phyloP scores from a whole-genome alignment of 805 yeast genomes.

The Cyberlindnera mississippiensis region DNA sequence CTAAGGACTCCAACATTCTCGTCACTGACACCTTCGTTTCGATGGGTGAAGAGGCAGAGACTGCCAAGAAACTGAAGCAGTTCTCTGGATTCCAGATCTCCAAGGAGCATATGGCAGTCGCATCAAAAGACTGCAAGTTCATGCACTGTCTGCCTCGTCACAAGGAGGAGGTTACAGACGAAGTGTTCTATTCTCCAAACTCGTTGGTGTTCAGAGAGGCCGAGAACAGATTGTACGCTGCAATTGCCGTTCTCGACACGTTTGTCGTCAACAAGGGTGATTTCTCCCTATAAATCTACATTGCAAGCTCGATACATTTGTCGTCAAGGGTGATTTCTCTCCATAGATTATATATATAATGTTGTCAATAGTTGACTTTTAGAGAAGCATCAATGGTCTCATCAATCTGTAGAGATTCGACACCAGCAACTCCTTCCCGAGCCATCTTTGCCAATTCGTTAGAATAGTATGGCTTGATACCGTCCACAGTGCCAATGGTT shows the following conservation, averaged over 20 bases:
- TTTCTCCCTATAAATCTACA: constrained; percentile 24
- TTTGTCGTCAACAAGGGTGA: constrained; percentile 84
- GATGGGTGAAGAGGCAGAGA: constrained; percentile 94
- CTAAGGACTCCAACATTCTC: constrained; percentile 68
- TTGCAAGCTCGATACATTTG: constrained; percentile 52
- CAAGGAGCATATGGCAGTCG: constrained; percentile 51
- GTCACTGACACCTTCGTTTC: constrained; percentile 98
- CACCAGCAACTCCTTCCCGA: constrained; percentile 6
- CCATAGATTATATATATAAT: neutral
- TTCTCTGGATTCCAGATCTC: constrained; percentile 87
- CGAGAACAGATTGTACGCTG: constrained; percentile 94
- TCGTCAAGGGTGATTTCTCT: constrained; percentile 65
- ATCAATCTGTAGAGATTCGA: constrained; percentile 13
- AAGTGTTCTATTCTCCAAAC: constrained; percentile 77
- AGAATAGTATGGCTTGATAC: constrained; percentile 49
- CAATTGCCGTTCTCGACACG: constrained; percentile 88
- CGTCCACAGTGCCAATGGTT: constrained; percentile 60
- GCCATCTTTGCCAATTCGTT: constrained; percentile 35
- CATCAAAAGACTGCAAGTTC: constrained; percentile 77
- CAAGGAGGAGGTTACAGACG: constrained; percentile 89
- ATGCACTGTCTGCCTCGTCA: constrained; percentile 99
- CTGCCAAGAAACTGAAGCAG: constrained; percentile 63
- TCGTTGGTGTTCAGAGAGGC: constrained; percentile 94
- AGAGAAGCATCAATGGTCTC: constrained; percentile 10
- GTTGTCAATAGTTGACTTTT: constrained; percentile 18